Percentiles rank a stretch among this genome's conserved stretches.
These are phyloP conservation scores for Malassezia restricta DNA, from an alignment of 1,284 basidiomycete species.

Conservation along the genomic window DNA sequence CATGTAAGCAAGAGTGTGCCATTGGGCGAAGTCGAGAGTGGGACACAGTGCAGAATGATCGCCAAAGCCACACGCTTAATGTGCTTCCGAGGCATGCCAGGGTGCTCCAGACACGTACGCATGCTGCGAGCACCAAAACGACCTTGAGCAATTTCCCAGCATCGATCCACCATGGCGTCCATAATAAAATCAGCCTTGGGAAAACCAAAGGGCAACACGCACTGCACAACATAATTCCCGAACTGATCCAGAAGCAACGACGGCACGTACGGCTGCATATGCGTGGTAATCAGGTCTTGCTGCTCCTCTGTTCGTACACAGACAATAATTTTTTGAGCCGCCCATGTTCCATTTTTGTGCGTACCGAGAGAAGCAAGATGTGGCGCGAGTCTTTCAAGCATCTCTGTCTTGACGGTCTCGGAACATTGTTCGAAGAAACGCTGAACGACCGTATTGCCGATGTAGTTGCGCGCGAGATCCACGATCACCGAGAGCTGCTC, in stretches of 20 bases:
- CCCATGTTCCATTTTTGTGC: conserved; percentile 99
- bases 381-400: conserved; percentile 86
- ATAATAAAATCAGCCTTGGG: conserved; percentile 90
- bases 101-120: conserved; percentile 86
- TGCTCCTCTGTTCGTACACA: conserved; percentile 72
- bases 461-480: conserved; percentile 94
- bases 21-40: conserved; percentile 91
- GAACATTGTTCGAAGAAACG: conserved; percentile 89
- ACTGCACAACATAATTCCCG: conserved; percentile 95
- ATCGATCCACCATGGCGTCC: conserved; percentile 91
- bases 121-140: conserved; percentile 95
- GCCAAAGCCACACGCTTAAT: conserved; percentile 81
- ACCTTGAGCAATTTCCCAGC: conserved; percentile 94
- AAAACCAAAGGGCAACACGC: conserved; percentile 77
- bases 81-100: conserved; percentile 53
- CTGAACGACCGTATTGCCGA: conserved; percentile 96
- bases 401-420: conserved; percentile 61
- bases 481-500: conserved; percentile 70
- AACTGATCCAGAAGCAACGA: conserved; percentile 89
- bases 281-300: conserved; percentile 66
- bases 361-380: conserved; percentile 94
- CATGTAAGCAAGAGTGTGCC: conserved; percentile 88
- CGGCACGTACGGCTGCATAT: conserved; percentile 79
- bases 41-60: conserved; percentile 91
- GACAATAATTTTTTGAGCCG: conserved; percentile 89